A percentile compares a stretch with the other conserved stretches of the same genome.
Evolutionary conservation across 495 filamentous ascomycete genomes (phyloP).

Genomic region (Peziza echinospora): DNA sequence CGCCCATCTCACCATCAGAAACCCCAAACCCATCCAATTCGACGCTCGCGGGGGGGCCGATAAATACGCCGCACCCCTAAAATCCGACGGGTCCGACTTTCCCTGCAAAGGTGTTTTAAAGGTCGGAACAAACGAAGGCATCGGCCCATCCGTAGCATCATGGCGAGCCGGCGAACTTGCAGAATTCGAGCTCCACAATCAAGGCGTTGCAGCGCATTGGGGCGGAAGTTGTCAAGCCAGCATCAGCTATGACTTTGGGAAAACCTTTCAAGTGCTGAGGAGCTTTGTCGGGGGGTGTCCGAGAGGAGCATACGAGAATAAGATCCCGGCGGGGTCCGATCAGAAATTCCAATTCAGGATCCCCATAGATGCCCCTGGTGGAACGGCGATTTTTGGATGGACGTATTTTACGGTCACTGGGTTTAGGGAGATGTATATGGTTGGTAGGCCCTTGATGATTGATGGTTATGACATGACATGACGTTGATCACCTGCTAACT

Average conservation of each 20-base stretch:
- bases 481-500: too few relatives aligned
- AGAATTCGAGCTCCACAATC: conserved; percentile 14
- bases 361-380: conserved; percentile 23
- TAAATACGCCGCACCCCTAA: conserved; percentile 13
- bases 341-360: conserved; percentile 28
- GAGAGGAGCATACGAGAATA: conserved; percentile 6
- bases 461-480: too few relatives aligned
- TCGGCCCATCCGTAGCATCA: too few relatives aligned
- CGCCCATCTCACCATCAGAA: conserved; percentile 11
- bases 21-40: conserved; percentile 6
- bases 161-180: conserved; percentile 31
- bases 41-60: conserved; percentile 10
- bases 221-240: conserved; percentile 29
- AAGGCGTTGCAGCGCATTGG: conserved; percentile 22
- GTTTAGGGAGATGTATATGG: conserved; percentile 33
- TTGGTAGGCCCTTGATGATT: too few relatives aligned
- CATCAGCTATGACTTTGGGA: conserved; percentile 23
- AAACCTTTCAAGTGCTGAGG: conserved; percentile 23
- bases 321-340: conserved; percentile 17
- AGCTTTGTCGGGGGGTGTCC: conserved; percentile 25
- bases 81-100: conserved; percentile 18
- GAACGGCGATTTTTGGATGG: conserved; percentile 25
- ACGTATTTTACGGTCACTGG: conserved; percentile 23
- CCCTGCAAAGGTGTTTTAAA: conserved; percentile 27
- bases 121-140: conserved; percentile 6